Evolutionary conservation across 805 yeast species (phyloP).

Genomic region (Priceomyces medius): DNA sequence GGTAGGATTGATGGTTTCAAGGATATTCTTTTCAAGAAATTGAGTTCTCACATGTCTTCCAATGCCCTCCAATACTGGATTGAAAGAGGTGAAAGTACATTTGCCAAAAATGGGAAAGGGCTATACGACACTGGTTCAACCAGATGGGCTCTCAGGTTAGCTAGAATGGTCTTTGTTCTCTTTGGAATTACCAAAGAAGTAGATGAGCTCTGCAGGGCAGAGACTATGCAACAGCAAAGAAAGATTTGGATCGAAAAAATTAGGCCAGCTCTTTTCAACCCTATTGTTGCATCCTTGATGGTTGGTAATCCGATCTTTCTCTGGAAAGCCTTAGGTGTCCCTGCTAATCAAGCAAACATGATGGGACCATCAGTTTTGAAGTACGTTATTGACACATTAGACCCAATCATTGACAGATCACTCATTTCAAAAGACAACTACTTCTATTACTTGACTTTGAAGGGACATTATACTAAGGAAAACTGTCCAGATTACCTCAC

Average conservation of each 20-base stretch:
- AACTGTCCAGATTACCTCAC: slow-evolving; percentile 81
- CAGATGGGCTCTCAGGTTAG: slow-evolving; percentile 78
- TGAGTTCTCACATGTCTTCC: slow-evolving; percentile 73
- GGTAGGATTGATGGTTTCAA: slow-evolving; percentile 58
- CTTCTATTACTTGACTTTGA: slow-evolving; percentile 69
- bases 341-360: slow-evolving; percentile 78
- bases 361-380: slow-evolving; percentile 71
- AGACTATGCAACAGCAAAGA: slow-evolving; percentile 60
- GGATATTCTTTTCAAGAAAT: slow-evolving; percentile 46
- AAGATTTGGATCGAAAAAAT: slow-evolving; percentile 61
- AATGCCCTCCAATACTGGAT: slow-evolving; percentile 82
- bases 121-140: slow-evolving; percentile 81
- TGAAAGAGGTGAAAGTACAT: slow-evolving; percentile 58
- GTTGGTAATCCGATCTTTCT: slow-evolving; percentile 82
- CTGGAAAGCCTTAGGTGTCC: slow-evolving; percentile 91
- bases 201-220: slow-evolving; percentile 54
- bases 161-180: slow-evolving; percentile 55
- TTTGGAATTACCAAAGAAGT: slow-evolving; percentile 55
- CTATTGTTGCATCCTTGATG: slow-evolving; percentile 61
- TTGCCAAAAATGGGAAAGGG: slow-evolving; percentile 55
- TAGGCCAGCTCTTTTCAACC: slow-evolving; percentile 70
- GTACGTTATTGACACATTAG: slow-evolving; percentile 74
- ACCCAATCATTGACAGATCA: slow-evolving; percentile 66
- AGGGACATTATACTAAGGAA: slow-evolving; percentile 55
- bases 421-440: slow-evolving; percentile 71